Evolutionary conservation across 2,329 filamentous ascomycete species (phyloP).

Genomic region (Mycocentrospora acerina): DNA sequence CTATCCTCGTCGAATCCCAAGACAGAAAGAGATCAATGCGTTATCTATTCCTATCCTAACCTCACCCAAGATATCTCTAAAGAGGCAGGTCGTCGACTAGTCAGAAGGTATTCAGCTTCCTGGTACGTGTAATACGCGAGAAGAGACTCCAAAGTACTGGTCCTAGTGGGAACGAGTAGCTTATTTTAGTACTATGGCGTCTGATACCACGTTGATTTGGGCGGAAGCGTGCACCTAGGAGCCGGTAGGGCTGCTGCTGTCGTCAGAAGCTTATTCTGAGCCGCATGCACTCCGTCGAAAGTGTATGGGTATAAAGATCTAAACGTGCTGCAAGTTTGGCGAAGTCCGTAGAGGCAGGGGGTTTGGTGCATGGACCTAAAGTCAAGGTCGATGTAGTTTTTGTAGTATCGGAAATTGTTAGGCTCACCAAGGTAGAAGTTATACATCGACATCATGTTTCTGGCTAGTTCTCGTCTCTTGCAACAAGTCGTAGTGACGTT

Average conservation of each 20-base stretch:
- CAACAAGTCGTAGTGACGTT: constrained; percentile 2
- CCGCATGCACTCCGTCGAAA: constrained; percentile 28
- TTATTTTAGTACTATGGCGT: constrained; percentile 35
- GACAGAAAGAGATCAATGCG: constrained; percentile 23
- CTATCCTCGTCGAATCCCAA: constrained; percentile 18
- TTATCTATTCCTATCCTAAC: constrained; percentile 10
- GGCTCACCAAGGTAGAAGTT: constrained; percentile 4
- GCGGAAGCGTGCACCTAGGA: too few species aligned
- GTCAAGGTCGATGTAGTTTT: not conserved
- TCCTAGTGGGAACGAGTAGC: constrained; percentile 17
- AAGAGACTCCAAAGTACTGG: constrained; percentile 17
- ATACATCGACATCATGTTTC: constrained; percentile 11
- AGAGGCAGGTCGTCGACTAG: constrained; percentile 15
- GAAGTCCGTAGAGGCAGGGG: not conserved
- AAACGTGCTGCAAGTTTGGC: not conserved
- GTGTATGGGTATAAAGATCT: constrained; percentile 5
- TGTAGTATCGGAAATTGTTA: not conserved
- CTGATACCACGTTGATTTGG: constrained; percentile 14
- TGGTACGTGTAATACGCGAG: too few species aligned
- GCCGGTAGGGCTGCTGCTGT: constrained; percentile 34
- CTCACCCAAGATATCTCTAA: constrained; percentile 6
- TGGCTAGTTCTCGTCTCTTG: constrained; percentile 12
- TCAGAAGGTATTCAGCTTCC: constrained; percentile 14
- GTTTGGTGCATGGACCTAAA: not conserved
- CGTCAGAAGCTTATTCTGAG: constrained; percentile 43